Evolutionary conservation across 2,329 filamentous ascomycete genomes (phyloP).

Genomic region (Diaporthe sp.): DNA sequence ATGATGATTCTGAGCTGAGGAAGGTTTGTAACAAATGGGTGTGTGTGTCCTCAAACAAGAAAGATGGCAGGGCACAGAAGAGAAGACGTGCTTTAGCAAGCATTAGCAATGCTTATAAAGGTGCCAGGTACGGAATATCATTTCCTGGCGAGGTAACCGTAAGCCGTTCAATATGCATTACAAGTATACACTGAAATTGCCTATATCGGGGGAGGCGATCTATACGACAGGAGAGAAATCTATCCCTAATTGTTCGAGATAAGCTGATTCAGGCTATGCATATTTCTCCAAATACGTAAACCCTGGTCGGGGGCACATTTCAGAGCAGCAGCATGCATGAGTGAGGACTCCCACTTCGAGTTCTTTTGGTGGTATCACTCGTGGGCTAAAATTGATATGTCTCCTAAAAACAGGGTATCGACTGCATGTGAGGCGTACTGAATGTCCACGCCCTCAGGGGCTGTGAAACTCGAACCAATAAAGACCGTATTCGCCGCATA

Average conservation of each 20-base stretch:
- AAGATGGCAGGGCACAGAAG: not conserved
- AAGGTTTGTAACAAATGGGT: not conserved
- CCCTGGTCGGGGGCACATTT: not conserved
- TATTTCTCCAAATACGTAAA: not conserved
- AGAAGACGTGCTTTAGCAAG: not conserved
- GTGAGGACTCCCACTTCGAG: not conserved
- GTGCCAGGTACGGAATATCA: not conserved
- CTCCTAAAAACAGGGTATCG: no score
- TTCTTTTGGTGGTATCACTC: not conserved
- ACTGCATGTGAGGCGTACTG: no score
- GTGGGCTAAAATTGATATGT: not conserved
- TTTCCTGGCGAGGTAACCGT: not conserved
- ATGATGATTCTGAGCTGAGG: not conserved
- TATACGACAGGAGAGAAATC: not conserved
- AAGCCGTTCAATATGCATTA: not conserved
- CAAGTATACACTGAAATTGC: not conserved
- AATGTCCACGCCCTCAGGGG: no score
- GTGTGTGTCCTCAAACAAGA: not conserved
- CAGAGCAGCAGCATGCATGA: not conserved
- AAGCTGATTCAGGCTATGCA: not conserved
- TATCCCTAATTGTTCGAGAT: no score
- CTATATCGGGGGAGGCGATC: not conserved
- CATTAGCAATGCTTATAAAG: not conserved
- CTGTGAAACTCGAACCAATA: no score
- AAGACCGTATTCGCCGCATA: not conserved